Base-by-base conservation (phyloP, 495 filamentous ascomycete genomes). In the Pseudotulostoma volvatum region DNA sequence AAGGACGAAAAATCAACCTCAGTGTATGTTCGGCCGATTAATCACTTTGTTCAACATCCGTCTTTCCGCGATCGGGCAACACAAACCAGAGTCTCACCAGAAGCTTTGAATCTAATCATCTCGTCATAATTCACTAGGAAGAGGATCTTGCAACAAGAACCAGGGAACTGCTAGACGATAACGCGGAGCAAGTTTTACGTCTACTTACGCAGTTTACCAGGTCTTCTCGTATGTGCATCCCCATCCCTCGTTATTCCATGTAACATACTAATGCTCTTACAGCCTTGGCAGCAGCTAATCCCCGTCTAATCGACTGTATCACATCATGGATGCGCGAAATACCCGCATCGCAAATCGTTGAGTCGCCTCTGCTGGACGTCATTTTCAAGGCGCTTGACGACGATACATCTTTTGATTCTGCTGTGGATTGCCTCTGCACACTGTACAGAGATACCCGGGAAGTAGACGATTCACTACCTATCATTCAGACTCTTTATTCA, bases 1-100 rank as follows among this genome's bases (percentile, higher is more conserved):
- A 96, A 67, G 90, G 92, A 60, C 83, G 90, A 60, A 96, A 94
- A 66, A 93, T 96, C 71, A 92, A 83, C 70, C 70, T 99, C 60
- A 84, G 81, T 68, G 87, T 94, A 87, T 66, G 85, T 86, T 65
- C 60, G 71, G 69, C 65, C 69, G 68, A 59, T 39, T 40, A 46
- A 43, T 38, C 42, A 47, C 41, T 39, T 8, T 45, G 35, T 41
- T 13, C 44, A 46, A 42, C 40, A 35, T 18, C 23, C 37, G 34
- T 34, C 37, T 41, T 34, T 11, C n/a, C 43, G 33, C 44, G 43
- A 44, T 42, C 38, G 43, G 39, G 32, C 45, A 39, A 43, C 47
- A 38, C 38, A 45, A n/a, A 34, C 39, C 42, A 46, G 35, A 23
- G 36, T 42, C 46, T 43, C 51, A 43, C 46, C 43, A 43, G 48